Evolutionary conservation across 2,329 filamentous ascomycete genomes (phyloP), one percentile per base, ranked within the genome.

Genomic region (Aspergillus nomiae): DNA sequence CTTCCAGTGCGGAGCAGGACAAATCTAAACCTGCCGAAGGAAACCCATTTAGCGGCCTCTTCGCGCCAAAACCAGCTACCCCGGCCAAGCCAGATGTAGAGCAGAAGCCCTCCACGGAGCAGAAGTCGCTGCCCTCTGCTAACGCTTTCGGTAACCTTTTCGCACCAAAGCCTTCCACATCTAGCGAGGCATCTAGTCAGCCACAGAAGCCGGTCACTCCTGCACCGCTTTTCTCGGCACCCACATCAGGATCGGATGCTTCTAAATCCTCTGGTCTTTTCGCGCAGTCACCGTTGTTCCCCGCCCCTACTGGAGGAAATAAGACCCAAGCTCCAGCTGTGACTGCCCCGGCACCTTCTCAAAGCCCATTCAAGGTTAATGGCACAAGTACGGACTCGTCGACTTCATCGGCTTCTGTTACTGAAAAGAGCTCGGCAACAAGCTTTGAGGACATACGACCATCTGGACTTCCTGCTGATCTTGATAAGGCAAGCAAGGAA

Each of bases 31-130:
- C 67, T 11, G 38, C 65, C 11, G 59, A 30, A 43, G 50, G n/a
- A n/a, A 72, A 67, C 32, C 71, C 69, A 30, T 73, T 73, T 46
- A 53, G 62, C 38, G 66, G 57, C 38, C 21, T 68, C 53, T 69
- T 73, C 55, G 54, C 59, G 32, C 63, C 66, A 14, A 70, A 68
- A 34, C 64, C 63, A 26, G 51, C 66, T n/a, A 54, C 55, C 28
- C 30, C 54, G 36, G 69, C 59, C 59, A 62, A 63, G 32, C 63
- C 69, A 8, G 56, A 58, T 26, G 45, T 56, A 2, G 63, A 67
- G 43, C 63, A 69, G 26, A 63, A 67, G 28, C 58, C 66, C 6
- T 41, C 1, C 34, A 51, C 59, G 4, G 63, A 67, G 43, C 64
- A 69, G 26, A 64, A 68, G 30, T 58, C 66, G 24, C 48, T 60